These are phyloP conservation scores for Escovopsis sp. DNA, from an alignment of 2,329 filamentous ascomycete species.

Conservation along the genomic window DNA sequence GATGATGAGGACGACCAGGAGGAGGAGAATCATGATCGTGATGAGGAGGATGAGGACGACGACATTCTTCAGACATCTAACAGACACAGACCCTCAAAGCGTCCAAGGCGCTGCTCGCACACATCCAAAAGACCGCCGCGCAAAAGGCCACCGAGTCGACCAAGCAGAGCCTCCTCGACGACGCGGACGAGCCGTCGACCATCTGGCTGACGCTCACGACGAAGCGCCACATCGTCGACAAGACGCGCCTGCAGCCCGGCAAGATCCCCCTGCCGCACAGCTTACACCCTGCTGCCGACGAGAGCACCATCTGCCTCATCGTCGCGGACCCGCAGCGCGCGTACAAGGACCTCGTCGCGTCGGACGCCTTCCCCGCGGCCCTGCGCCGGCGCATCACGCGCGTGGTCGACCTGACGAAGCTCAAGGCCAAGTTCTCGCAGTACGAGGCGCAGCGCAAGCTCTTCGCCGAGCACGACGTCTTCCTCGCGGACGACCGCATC, in stretches of 20 bases:
- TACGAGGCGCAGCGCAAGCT: conserved; percentile 81
- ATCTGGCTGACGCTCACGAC: conserved; percentile 49
- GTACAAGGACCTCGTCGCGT: conserved; percentile 78
- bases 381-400: conserved; percentile 54
- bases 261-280: conserved; percentile 69
- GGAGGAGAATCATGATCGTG: no score
- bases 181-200: conserved; percentile 25
- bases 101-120: conserved; percentile 44
- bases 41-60: no score
- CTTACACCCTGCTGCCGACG: conserved; percentile 38
- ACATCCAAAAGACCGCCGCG: conserved; percentile 42
- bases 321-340: conserved; percentile 65
- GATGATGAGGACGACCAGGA: no score
- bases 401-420: conserved; percentile 69
- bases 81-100: conserved; percentile 40
- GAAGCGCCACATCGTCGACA: conserved; percentile 53
- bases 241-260: conserved; percentile 64
- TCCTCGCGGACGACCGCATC: conserved; percentile 84
- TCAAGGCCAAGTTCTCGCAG: conserved; percentile 68
- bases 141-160: conserved; percentile 27
- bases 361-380: conserved; percentile 52
- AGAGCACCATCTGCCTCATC: conserved; percentile 69
- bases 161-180: conserved; percentile 42
- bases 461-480: conserved; percentile 74
- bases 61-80: neutral